phyloP scores from a whole-genome alignment of 257 asterid species.

The Perilla frutescens region DNA sequence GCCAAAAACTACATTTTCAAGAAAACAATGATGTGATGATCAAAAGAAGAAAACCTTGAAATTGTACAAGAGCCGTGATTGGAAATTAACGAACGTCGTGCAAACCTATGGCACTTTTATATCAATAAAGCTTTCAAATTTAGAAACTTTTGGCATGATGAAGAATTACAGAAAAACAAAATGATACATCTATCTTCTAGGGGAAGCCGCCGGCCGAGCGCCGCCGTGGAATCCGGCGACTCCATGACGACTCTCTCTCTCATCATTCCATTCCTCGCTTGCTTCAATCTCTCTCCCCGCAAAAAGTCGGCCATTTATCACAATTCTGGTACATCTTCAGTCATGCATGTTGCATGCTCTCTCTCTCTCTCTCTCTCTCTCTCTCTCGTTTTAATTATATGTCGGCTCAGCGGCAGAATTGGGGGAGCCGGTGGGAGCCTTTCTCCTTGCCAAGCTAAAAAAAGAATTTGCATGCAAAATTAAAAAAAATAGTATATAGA shows the following conservation, averaged over 20 bases:
- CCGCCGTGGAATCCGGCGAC: neutral
- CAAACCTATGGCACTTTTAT: neutral
- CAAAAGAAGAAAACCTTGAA: neutral
- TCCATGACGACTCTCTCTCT: neutral
- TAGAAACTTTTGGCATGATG: neutral
- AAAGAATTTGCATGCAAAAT: too few relatives aligned
- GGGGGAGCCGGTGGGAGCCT: too few relatives aligned
- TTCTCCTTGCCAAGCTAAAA: too few relatives aligned
- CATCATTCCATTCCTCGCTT: neutral
- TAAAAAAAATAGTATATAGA: too few relatives aligned
- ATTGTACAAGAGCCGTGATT: neutral
- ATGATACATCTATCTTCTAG: neutral
- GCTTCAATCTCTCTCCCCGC: neutral
- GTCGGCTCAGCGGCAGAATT: too few relatives aligned
- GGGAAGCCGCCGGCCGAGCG: conserved; percentile 13
- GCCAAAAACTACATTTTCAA: conserved; percentile 26
- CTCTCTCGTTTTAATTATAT: neutral
- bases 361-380: conserved; percentile 6
- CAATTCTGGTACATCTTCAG: conserved; percentile 23
- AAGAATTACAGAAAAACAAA: neutral
- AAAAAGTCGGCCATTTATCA: conserved; percentile 27
- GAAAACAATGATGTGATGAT: neutral
- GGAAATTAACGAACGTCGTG: neutral
- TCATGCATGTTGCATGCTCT: neutral
- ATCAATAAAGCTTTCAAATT: neutral